Conservation (phyloP, 106 monocot genomes). For the Phalaenopsis aphrodite region DNA sequence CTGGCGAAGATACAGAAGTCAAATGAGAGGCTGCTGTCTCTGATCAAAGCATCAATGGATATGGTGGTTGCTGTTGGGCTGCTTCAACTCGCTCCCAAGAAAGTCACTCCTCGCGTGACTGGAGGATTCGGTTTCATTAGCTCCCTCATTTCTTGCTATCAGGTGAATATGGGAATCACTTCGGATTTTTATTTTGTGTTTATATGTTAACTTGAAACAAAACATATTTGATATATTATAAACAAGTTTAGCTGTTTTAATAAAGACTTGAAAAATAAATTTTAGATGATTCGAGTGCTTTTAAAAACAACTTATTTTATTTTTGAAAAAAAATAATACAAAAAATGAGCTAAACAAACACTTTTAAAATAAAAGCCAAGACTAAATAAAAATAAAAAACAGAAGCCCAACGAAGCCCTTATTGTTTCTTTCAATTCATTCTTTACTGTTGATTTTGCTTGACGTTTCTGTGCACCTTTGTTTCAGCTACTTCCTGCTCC, state of each 20-base stretch:
- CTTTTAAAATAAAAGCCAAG: no score
- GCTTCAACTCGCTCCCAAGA: constrained; percentile 82
- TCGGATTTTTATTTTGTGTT: no score
- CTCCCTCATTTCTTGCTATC: constrained; percentile 92
- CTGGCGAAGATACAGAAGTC: constrained; percentile 49
- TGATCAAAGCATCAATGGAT: constrained; percentile 78
- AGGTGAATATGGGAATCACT: constrained; percentile 31
- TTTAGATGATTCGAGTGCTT: no score
- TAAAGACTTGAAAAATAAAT: no score
- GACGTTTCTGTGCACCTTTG: neutral
- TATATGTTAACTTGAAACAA: no score
- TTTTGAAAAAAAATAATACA: no score
- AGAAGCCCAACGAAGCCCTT: no score
- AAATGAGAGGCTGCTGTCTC: constrained; percentile 66
- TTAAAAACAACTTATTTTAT: no score
- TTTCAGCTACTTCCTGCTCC: constrained; percentile 77
- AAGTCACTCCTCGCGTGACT: constrained; percentile 79
- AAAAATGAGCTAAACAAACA: no score
- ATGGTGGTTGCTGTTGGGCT: constrained; percentile 80
- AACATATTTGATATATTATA: no score
- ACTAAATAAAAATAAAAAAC: no score
- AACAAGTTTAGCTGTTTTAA: no score
- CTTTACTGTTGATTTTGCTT: neutral
- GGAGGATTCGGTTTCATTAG: constrained; percentile 68
- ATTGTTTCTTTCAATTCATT: neutral